A percentile compares a stretch with the other conserved stretches of the same genome.
phyloP scores from a whole-genome alignment of 495 filamentous ascomycete species.

The Hypoxylon lenormandii region DNA sequence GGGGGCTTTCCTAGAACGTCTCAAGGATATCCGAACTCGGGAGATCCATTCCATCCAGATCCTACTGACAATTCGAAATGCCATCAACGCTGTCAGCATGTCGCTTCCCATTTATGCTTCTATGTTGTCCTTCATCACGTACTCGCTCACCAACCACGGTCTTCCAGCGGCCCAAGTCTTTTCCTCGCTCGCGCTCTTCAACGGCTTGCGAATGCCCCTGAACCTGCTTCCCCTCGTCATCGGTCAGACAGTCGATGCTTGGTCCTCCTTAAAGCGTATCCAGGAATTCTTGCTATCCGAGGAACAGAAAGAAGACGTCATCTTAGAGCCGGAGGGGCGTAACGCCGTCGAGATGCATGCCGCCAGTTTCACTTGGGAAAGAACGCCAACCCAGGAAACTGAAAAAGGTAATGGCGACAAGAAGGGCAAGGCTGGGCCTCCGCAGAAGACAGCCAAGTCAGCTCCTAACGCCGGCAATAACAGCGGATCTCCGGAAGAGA shows the following conservation, averaged over 20 bases:
- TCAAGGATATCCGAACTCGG: constrained; percentile 74
- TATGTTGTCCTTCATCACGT: constrained; percentile 95
- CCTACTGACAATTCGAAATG: constrained; percentile 83
- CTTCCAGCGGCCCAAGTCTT: constrained; percentile 84
- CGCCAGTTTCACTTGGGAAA: constrained; percentile 94
- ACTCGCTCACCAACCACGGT: constrained; percentile 76
- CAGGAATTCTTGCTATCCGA: constrained; percentile 88
- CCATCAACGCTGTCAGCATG: constrained; percentile 78
- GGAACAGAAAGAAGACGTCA: constrained; percentile 80
- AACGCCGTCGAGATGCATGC: constrained; percentile 77
- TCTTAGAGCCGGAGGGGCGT: constrained; percentile 69
- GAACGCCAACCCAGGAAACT: constrained; percentile 71
- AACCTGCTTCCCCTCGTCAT: constrained; percentile 90
- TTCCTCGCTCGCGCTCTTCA: constrained; percentile 93
- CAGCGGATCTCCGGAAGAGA: constrained; percentile 43
- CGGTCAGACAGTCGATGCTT: constrained; percentile 87
- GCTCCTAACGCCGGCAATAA: constrained; percentile 49
- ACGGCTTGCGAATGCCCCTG: constrained; percentile 85
- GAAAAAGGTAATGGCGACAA: constrained; percentile 56
- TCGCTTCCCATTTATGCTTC: constrained; percentile 90
- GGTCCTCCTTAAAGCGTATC: constrained; percentile 82
- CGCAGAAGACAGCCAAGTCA: constrained; percentile 60
- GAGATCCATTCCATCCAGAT: constrained; percentile 85
- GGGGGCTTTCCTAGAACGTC: constrained; percentile 79
- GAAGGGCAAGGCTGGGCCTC: constrained; percentile 51